phyloP scores from a whole-genome alignment of 164 flowering plant genomes.

The Vitis rupestris region DNA sequence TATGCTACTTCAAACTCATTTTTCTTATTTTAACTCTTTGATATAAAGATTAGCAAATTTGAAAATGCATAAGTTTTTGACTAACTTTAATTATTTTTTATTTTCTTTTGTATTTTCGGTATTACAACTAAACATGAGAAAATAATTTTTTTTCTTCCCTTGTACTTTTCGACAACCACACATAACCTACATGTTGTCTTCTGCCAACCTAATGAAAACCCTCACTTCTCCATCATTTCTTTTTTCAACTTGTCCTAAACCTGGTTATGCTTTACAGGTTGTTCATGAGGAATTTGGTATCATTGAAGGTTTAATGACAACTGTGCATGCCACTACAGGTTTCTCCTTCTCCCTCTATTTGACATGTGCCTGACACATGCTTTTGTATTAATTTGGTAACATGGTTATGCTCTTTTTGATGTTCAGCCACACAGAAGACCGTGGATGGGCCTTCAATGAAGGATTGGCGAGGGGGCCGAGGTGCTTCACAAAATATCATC shows the following conservation, averaged over 20 bases:
- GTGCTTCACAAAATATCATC: conserved; percentile 92
- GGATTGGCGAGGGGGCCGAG: conserved; percentile 99
- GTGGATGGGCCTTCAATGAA: conserved; percentile 99
- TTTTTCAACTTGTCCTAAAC: background rate
- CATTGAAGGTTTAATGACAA: conserved; percentile 92
- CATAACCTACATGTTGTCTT: no score
- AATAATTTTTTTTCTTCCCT: no score
- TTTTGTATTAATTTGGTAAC: background rate
- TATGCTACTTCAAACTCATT: no score
- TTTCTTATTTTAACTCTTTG: no score
- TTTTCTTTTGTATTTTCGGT: no score
- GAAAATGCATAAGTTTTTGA: no score
- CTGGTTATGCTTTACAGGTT: conserved; percentile 49
- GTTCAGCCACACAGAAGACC: conserved; percentile 93
- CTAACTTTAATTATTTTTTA: no score
- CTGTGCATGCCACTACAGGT: conserved; percentile 99
- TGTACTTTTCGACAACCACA: no score
- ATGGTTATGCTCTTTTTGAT: conserved; percentile 4
- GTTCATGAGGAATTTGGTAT: conserved; percentile 98
- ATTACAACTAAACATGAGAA: no score
- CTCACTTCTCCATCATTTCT: background rate
- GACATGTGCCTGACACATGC: background rate
- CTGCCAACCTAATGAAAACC: no score
- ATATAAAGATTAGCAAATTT: no score
- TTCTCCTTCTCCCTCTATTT: conserved; percentile 16